Conservation (phyloP, 2,329 filamentous ascomycete species). For the Ciborinia camelliae region DNA sequence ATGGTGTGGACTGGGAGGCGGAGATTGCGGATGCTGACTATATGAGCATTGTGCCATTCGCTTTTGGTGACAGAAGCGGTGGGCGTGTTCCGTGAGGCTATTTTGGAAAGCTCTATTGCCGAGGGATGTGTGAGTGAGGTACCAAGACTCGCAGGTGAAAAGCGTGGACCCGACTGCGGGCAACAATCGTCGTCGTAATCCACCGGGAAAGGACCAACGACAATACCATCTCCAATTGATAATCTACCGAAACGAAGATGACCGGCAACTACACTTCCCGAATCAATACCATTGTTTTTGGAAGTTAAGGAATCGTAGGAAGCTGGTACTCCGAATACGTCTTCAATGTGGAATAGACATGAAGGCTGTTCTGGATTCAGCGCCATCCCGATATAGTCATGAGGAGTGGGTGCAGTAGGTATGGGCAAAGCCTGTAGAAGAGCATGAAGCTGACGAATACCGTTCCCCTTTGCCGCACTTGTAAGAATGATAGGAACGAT, state of each 20-base stretch:
- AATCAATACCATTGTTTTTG: conserved; percentile 44
- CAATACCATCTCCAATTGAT: conserved; percentile 71
- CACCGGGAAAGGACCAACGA: conserved; percentile 73
- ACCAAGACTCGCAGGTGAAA: conserved; percentile 40
- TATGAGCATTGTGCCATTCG: conserved; percentile 76
- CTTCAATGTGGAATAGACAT: conserved; percentile 83
- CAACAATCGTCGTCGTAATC: conserved; percentile 46
- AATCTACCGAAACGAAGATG: conserved; percentile 76
- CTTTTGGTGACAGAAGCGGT: conserved; percentile 52
- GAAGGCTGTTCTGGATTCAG: conserved; percentile 58
- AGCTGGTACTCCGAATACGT: conserved; percentile 74
- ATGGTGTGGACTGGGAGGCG: conserved; percentile 76
- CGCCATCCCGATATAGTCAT: conserved; percentile 51
- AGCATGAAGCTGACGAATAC: conserved; percentile 78
- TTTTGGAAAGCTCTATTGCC: conserved; percentile 51
- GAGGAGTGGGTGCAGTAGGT: conserved; percentile 51
- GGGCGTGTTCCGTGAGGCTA: conserved; percentile 52
- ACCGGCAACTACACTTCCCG: conserved; percentile 76
- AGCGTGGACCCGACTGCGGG: conserved; percentile 45
- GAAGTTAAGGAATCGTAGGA: conserved; percentile 51
- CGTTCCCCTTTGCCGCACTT: conserved; percentile 79
- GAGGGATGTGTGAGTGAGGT: conserved; percentile 53
- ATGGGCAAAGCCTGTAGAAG: conserved; percentile 74
- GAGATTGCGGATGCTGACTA: conserved; percentile 85
- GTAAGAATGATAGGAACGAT: conserved; percentile 83